A percentile compares a stretch with the other conserved stretches of the same genome.
phyloP scores from a whole-genome alignment of 1,139 yeast species.

The Starmera stellimalicola region DNA sequence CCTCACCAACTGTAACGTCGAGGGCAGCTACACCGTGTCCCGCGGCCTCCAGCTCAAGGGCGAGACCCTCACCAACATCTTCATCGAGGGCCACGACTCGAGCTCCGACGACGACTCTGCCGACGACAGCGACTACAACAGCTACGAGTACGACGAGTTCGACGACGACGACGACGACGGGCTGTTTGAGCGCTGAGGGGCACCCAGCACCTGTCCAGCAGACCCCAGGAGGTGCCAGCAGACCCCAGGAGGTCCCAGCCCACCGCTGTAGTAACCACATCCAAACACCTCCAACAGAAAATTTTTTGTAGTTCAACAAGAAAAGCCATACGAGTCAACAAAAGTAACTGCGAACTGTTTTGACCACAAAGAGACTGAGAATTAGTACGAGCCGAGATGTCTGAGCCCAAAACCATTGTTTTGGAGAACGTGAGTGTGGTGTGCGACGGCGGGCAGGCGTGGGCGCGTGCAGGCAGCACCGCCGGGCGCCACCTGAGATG shows the following conservation, averaged over 20 bases:
- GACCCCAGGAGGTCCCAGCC: no score
- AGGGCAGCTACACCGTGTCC: conserved; percentile 62
- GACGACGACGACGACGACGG: conserved; percentile 33
- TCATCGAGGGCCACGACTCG: conserved; percentile 39
- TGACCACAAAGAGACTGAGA: no score
- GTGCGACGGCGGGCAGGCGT: no score
- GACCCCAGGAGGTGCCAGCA: no score
- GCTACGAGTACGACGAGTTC: conserved; percentile 24
- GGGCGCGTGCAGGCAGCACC: no score
- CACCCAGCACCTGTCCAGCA: no score
- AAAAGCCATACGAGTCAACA: no score
- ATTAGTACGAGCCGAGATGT: conserved; percentile 4
- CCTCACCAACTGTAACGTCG: conserved; percentile 75
- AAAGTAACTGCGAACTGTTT: no score
- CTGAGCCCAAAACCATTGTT: conserved; percentile 25
- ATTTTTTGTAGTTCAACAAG: no score
- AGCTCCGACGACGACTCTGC: conserved; percentile 29
- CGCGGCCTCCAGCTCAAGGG: conserved; percentile 65
- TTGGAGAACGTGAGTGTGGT: conserved; percentile 32
- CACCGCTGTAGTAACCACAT: no score
- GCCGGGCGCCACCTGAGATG: no score
- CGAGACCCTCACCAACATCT: conserved; percentile 65
- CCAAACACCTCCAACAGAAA: no score
- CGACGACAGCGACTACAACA: conserved; percentile 19
- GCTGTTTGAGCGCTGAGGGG: conserved; percentile 36